Evolutionary conservation across 2,329 filamentous ascomycete genomes (phyloP), one percentile per base, ranked within the genome.

Genomic region (Apiospora pterosperma): DNA sequence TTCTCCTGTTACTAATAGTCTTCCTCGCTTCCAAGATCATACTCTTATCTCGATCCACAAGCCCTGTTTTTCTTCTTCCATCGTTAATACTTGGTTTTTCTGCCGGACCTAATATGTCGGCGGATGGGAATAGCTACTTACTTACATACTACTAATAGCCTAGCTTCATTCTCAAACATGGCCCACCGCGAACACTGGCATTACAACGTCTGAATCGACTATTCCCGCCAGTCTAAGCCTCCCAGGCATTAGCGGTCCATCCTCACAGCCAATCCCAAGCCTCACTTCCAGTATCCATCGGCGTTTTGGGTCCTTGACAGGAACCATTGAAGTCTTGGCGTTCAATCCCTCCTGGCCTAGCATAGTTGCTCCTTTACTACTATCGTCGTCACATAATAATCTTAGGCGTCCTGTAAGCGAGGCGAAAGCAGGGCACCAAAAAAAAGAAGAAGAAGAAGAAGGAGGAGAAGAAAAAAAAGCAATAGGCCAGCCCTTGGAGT

Each of bases 151-250:
- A n/a, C n/a, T n/a, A n/a, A 25, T 34, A n/a, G 48, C 48, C n/a
- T 55, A 55, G 48, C 59, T 61, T 61, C 59, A 38, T 25, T 58
- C 59, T 61, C 59, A 61, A 61, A 61, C 59, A 61, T 28, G 59
- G 23, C 59, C 59, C 59, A 61, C 59, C 23, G 6, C 28, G 59
- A 21, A 61, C 31, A 38, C 59, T 38, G 36, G 39, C 36, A 61
- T 61, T 21, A 19, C 16, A 39, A 41, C 36, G 36, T 60, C 41
- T 61, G 36, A 14, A 14, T 41, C 36, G 36, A 38, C 59, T 28
- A 41, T 41, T 39, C 19, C 36, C 59, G 23, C 36, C 59, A 28
- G 59, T 16, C 59, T 60, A 39, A 60, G 59, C 59, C 59, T 41
- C 23, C 28, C 23, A 6, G 36, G 59, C 25, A 10, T 31, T 61